Conservation (phyloP, 2,329 filamentous ascomycete genomes). For the Fusarium poae region DNA sequence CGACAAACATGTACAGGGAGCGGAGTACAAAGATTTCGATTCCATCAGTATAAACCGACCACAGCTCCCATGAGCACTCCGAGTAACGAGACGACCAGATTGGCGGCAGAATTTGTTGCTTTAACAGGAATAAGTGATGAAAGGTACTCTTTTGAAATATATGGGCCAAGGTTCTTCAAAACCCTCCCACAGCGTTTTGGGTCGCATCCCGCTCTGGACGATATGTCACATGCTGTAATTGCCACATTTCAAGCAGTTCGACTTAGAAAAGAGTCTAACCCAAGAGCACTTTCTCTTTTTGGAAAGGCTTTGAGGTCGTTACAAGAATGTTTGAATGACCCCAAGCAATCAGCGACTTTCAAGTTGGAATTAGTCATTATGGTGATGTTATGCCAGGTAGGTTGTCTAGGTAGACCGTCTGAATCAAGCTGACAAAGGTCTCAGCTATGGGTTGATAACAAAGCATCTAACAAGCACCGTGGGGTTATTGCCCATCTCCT, state of each 20-base stretch:
- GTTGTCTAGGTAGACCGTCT: accelerated
- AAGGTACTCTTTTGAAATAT: slow-evolving; percentile 10
- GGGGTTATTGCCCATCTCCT: slow-evolving; percentile 5
- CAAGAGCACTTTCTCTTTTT: background rate
- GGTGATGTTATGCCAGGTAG: slow-evolving; percentile 30
- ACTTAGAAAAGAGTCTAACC: background rate
- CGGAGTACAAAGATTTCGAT: slow-evolving; percentile 19
- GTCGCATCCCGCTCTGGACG: slow-evolving; percentile 12
- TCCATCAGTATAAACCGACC: slow-evolving; percentile 16
- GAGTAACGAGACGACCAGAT: background rate
- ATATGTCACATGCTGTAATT: slow-evolving; percentile 12
- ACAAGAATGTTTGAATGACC: slow-evolving; percentile 14
- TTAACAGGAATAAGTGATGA: slow-evolving; percentile 27
- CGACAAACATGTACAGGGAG: background rate
- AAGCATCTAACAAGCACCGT: slow-evolving; percentile 20
- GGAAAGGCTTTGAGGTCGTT: slow-evolving; percentile 18
- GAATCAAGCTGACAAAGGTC: background rate
- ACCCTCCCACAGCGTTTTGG: slow-evolving; percentile 21
- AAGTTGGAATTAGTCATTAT: slow-evolving; percentile 28
- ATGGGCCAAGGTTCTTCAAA: slow-evolving; percentile 18
- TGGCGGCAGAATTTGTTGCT: slow-evolving; percentile 4
- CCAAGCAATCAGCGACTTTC: background rate
- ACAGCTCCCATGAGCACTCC: background rate
- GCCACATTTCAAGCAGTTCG: slow-evolving; percentile 15
- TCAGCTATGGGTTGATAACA: slow-evolving; percentile 33